Base-by-base conservation (phyloP, 768 basidiomycete genomes). In the Obba rivulosa region DNA sequence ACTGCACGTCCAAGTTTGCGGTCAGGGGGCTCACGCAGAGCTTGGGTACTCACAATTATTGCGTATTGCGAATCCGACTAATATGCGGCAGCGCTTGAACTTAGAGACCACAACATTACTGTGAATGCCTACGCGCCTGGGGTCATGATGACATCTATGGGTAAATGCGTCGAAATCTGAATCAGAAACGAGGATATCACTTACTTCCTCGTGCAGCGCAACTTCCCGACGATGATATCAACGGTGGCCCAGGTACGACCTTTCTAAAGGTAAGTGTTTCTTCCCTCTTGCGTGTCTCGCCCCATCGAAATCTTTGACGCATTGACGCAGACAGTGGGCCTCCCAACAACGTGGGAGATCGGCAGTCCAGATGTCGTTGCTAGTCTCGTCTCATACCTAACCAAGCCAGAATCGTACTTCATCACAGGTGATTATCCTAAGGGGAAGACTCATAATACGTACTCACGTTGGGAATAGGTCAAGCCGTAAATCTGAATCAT, bases 101-200 rank as follows among this genome's bases (percentile, higher is more conserved):
- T 56, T 10, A 57, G 49, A 2, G 35, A 35, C 23, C 43, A 59
- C 34, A 53, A 53, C 14, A 61, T 64, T 25, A 64, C 59, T 2
- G 62, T 57, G 41, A 64, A 64, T 40, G 54, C 59, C 3, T 64
- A 64, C 34, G 56, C 59, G 1, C 61, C 62, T 2, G 62, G 62
- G 34, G 47, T 53, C 2, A 60, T 59, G 34, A 38, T 52, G 13
- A 62, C 62, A 3, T 21, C 23, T 1, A 35, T 63, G 37, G 31
- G 56, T 53, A n/a, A 13, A 13, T 13, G 13, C 13, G 7, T 31
- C 13, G 13, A 31, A 5, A 31, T 13, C 28, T 7, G 28, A 7
- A 13, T 13, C 7, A 31, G 13, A 5, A 31, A 13, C 28, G 28
- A 31, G 13, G 7, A 31, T 31, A 7, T 31, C 28, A 31, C 28